These are phyloP conservation scores for Fusarium sp. DNA, from an alignment of 2,329 filamentous ascomycete genomes.

Conservation along the genomic window DNA sequence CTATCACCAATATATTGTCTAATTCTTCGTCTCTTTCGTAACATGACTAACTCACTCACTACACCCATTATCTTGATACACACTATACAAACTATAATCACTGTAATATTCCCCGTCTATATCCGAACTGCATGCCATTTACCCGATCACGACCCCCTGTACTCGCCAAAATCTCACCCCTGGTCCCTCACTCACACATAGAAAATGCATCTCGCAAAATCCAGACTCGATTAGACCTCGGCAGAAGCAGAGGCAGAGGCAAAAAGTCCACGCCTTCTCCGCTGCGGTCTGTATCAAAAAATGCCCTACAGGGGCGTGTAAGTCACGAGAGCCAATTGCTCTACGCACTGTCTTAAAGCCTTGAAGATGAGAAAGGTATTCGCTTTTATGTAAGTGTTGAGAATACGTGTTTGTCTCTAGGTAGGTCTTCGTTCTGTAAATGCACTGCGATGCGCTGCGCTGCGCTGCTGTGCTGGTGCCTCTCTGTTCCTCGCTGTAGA, in stretches of 20 bases:
- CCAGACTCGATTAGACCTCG: conserved; percentile 4
- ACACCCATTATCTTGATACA: not conserved
- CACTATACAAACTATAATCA: not conserved
- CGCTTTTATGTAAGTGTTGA: not conserved
- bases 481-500: conserved; percentile 16
- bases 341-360: conserved; percentile 20
- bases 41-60: not conserved
- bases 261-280: conserved; percentile 24
- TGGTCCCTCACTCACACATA: conserved; percentile 4
- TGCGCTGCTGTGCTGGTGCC: conserved; percentile 32
- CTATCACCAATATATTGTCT: not conserved
- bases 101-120: not conserved
- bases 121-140: not conserved
- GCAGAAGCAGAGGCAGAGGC: conserved; percentile 22
- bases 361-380: not conserved
- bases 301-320: conserved; percentile 19
- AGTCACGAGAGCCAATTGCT: conserved; percentile 12
- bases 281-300: conserved; percentile 3
- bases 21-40: not conserved
- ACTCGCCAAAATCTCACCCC: conserved; percentile 2
- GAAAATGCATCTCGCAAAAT: conserved; percentile 16
- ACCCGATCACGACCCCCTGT: not conserved
- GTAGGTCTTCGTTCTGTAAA: not conserved
- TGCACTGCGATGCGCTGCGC: not conserved
- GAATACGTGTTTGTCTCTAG: conserved; percentile 37